phyloP scores from a whole-genome alignment of 768 basidiomycete species.

The Peribolospora baueri region DNA sequence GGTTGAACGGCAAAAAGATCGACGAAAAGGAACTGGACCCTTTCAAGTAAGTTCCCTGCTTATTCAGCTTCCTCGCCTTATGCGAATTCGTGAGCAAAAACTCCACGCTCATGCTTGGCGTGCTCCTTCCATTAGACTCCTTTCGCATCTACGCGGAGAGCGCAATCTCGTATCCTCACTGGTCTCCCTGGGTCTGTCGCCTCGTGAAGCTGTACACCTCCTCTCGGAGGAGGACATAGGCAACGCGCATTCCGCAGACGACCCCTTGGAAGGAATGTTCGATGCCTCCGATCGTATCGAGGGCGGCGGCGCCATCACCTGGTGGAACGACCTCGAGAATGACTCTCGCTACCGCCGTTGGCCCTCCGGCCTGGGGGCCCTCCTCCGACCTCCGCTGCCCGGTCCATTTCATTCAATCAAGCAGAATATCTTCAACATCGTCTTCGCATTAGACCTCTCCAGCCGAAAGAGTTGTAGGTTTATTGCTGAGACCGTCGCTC shows the following conservation, averaged over 20 bases:
- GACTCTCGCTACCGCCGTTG: conserved; percentile 35
- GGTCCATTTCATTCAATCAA: conserved; percentile 21
- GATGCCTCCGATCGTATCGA: conserved; percentile 74
- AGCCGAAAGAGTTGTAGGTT: conserved; percentile 34
- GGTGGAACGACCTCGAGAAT: conserved; percentile 78
- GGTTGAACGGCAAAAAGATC: conserved; percentile 55
- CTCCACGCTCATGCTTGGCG: neutral
- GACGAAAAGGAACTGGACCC: conserved; percentile 41
- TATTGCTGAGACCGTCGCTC: conserved; percentile 37
- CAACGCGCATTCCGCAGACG: conserved; percentile 27
- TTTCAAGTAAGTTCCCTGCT: conserved; percentile 28
- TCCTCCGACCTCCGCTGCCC: neutral
- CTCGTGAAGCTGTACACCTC: conserved; percentile 43
- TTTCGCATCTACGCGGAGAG: conserved; percentile 52
- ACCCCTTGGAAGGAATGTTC: conserved; percentile 45
- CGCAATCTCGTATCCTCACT: conserved; percentile 35
- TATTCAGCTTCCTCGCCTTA: neutral
- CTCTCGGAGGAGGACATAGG: conserved; percentile 41
- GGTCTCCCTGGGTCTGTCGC: conserved; percentile 35
- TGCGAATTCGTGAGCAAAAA: neutral
- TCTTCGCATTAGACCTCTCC: conserved; percentile 61
- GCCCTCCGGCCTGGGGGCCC: conserved; percentile 2
- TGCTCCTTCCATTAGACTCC: conserved; percentile 24
- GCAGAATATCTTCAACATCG: conserved; percentile 58
- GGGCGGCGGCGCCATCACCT: conserved; percentile 45